These are phyloP conservation scores for Adansonia grandidieri DNA, from an alignment of 441 rosid genomes.

Conservation along the genomic window DNA sequence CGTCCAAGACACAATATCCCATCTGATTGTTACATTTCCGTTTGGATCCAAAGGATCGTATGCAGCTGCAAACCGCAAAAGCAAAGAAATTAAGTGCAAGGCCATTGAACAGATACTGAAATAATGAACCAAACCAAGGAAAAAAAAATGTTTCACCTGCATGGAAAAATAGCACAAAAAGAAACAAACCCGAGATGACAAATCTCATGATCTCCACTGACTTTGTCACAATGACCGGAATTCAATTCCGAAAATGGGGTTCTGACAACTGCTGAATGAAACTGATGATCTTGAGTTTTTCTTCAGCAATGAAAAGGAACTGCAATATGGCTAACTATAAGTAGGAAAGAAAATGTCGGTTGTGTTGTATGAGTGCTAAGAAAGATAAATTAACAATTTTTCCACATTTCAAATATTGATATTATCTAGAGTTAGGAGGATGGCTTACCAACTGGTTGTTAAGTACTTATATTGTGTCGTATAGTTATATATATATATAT, in stretches of 20 bases:
- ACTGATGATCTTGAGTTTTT: not conserved
- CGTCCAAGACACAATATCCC: constrained; percentile 92
- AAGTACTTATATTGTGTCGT: constrained; percentile 23
- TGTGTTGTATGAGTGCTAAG: constrained; percentile 3
- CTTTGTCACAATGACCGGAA: not conserved
- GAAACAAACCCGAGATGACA: constrained; percentile 35
- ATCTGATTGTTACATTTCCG: constrained; percentile 79
- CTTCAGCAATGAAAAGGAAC: constrained; percentile 17
- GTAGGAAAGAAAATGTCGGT: constrained; percentile 3
- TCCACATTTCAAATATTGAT: constrained; percentile 20
- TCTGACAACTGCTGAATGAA: not conserved
- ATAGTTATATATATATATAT: not conserved
- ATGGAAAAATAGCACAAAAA: constrained; percentile 40
- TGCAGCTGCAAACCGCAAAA: constrained; percentile 51
- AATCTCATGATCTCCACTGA: constrained; percentile 39
- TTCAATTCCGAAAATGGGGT: no score
- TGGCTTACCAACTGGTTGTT: constrained; percentile 52
- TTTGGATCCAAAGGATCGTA: constrained; percentile 89
- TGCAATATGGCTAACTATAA: not conserved
- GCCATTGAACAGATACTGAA: not conserved
- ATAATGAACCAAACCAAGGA: not conserved
- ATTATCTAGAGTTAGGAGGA: constrained; percentile 32
- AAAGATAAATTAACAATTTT: constrained; percentile 26
- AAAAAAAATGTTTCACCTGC: constrained; percentile 39
- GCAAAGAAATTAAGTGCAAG: not conserved